A percentile compares a stretch with the other conserved stretches of the same genome.
Evolutionary conservation across 257 asterid species (phyloP).

Genomic region (Solanum sitiens): DNA sequence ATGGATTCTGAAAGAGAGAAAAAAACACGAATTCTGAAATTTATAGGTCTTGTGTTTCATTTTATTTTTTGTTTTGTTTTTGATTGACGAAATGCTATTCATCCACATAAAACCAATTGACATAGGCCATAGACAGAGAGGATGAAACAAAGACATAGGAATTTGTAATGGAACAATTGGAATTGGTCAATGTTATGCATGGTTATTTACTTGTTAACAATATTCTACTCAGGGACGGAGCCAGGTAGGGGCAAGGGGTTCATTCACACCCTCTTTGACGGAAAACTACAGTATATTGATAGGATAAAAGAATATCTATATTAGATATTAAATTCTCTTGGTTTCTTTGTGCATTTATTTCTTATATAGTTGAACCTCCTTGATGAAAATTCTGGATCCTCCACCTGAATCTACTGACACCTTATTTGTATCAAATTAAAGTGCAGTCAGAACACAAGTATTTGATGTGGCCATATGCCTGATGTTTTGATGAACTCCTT

Average conservation of each 20-base stretch:
- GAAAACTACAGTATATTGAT: neutral
- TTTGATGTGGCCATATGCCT: neutral
- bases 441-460: neutral
- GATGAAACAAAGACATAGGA: neutral
- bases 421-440: neutral
- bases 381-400: neutral
- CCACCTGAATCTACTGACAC: neutral
- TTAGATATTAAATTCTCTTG: neutral
- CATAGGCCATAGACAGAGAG: neutral
- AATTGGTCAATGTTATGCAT: neutral
- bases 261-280: neutral
- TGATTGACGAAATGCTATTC: neutral
- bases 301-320: too few relatives aligned
- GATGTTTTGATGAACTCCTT: conserved; percentile 4
- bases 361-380: neutral
- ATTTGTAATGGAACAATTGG: neutral
- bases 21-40: neutral
- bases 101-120: neutral
- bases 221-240: neutral
- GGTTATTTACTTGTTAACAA: neutral
- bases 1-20: neutral
- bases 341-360: neutral
- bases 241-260: neutral
- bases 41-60: neutral
- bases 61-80: neutral